Evolutionary conservation across 2,329 filamentous ascomycete species (phyloP), one percentile per base, ranked within the genome.

Genomic region (Fusarium sp.): DNA sequence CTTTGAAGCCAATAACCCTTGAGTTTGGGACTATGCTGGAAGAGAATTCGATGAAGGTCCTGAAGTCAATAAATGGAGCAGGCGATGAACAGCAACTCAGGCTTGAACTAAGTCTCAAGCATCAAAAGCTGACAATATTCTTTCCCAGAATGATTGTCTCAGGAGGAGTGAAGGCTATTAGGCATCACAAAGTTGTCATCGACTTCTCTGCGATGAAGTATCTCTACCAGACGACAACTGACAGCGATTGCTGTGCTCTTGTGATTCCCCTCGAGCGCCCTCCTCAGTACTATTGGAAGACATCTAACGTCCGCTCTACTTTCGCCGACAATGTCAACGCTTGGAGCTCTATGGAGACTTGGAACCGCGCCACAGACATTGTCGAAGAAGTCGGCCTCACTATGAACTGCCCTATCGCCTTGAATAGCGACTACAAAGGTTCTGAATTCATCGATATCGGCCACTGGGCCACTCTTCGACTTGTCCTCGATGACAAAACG

Each of bases 11-110:
- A 5, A 72, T 76, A 2, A 81, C 80, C 0, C 74, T 94, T 3
- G 85, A 89, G 20, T 91, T 94, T 71, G 92, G 92, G 0, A 82
- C 89, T 43, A 84, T 89, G 79, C 72, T 85, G 3, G 79, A 84
- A 2, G 84, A 87, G 7, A 81, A 79, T 5, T 81, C 82, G 0
- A 89, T 94, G 84, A 86, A 90, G 76, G 78, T 83, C 11, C 87
- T 92, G 84, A 86, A 85, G 55, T 71, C 73, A 2, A 34, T 79
- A n/a, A 38, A 43, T 6, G 25, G 59, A 4, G 53, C 59, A 6
- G 11, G 47, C 8, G 59, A 59, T 3, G 64, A 71, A 32, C 47
- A 51, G 22, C 63, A 46, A 3, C 29, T 81, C 8, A 75, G 66
- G 18, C 38, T 83, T 14, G 76, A 78, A 47, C 53, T 81, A 1